Evolutionary conservation across 345 rosid species (phyloP).

Genomic region (Combretum micranthum): DNA sequence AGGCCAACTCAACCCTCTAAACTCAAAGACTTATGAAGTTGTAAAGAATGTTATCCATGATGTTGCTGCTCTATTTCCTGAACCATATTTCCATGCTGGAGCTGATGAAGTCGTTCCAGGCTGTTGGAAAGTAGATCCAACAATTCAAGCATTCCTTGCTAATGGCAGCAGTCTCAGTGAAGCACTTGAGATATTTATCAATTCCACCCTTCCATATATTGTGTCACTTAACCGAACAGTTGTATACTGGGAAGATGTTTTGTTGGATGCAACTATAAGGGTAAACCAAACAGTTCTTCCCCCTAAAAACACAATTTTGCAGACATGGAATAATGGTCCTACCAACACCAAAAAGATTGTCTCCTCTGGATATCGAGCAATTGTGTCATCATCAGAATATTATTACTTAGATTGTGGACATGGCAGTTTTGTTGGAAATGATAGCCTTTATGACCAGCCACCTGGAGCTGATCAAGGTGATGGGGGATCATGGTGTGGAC

Average conservation of each 20-base stretch:
- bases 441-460: conserved; percentile 52
- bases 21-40: conserved; percentile 62
- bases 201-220: conserved; percentile 52
- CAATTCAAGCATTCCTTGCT: conserved; percentile 48
- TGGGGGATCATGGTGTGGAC: conserved; percentile 83
- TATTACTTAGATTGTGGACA: conserved; percentile 89
- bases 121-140: conserved; percentile 72
- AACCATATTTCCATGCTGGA: conserved; percentile 67
- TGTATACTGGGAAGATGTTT: conserved; percentile 84
- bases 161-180: conserved; percentile 59
- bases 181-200: conserved; percentile 55
- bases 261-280: conserved; percentile 43
- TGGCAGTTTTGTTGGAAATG: conserved; percentile 63
- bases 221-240: conserved; percentile 60
- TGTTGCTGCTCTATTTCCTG: conserved; percentile 47
- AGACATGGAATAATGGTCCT: conserved; percentile 77
- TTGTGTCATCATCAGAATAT: conserved; percentile 76
- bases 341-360: conserved; percentile 60
- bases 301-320: conserved; percentile 54
- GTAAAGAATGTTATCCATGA: conserved; percentile 54
- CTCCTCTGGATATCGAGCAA: conserved; percentile 62
- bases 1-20: conserved; percentile 82
- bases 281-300: conserved; percentile 46
- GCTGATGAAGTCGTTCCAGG: conserved; percentile 72
- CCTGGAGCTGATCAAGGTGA: conserved; percentile 4